Evolutionary conservation across 345 rosid genomes (phyloP), one percentile per base, ranked within the genome.

Genomic region (Ricinus communis): DNA sequence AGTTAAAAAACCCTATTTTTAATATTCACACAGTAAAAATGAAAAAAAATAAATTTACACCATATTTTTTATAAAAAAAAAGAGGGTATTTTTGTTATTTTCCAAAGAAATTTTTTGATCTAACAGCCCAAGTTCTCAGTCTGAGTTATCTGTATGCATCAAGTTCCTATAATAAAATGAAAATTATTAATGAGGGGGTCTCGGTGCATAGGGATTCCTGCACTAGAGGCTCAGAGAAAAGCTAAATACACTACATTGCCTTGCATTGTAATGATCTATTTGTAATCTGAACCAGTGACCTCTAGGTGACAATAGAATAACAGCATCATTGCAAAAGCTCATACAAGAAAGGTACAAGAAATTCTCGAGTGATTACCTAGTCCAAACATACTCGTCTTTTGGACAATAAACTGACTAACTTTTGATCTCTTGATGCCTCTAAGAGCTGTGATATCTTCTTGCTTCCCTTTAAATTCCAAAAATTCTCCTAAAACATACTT

Each of bases 381-480:
- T 69, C 98, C 98, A 77, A 94, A 71, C 93, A 94, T 90, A 82
- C 98, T 91, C 8, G 90, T 90, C 82, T 87, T 85, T 74, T 94
- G 98, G 62, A 91, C 66, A 71, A 80, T 43, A 68, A 91, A 33
- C 31, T 62, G 91, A 66, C 89, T 78, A 43, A 94, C 85, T 88
- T 87, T 87, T 9, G 97, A 91, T 83, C 97, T 87, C 81, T 87
- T 87, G 82, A 94, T 84, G 49, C 71, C 72, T 76, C 85, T 84
- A 82, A 94, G 74, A 38, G 81, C 80, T 74, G 71, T 55, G 36
- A 75, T 68, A 68, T 91, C 98, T 74, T 91, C 97, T 75, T 84
- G 82, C 77, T 87, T 88, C 75, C 97, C 98, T 80, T 86, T 88
- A 57, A 91, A 94, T 77, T 91, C 97, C 11, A 84, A 61, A 78